Base-by-base conservation (phyloP, 2,329 filamentous ascomycete genomes). In the Plenodomus lindquistii region DNA sequence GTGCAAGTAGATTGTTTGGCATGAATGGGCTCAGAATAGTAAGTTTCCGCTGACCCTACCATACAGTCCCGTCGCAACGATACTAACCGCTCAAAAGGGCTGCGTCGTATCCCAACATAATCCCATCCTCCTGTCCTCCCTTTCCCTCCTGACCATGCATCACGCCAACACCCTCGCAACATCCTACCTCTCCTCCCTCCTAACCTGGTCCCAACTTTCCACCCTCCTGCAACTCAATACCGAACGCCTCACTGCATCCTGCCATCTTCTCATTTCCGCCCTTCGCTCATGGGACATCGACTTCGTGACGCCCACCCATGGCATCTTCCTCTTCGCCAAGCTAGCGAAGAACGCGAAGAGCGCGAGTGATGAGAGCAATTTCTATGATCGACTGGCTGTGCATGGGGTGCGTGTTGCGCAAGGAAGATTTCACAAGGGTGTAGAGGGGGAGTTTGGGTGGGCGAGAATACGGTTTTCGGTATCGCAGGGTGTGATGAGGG, bases 81-180 rank as follows among this genome's bases (percentile, higher is more conserved):
- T 36, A 46, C 29, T 10, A n/a, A 21, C 37, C 17, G 34, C 10
- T 21, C 2, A 1, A 16, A 15, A 70, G 67, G 67, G 67, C 24
- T 70, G 67, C 37, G 37, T 68, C 11, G 46, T 70, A 19, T 63
- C 67, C 10, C 67, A 70, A 34, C 58, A 63, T 42, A 66, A 65
- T 38, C 60, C 62, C 2, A 41, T 58, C 3, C 54, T 70, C n/a
- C 40, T 57, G 18, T n/a, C 39, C 0, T 55, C 61, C 15, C 24
- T 67, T 7, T 44, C 60, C 6, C 41, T 64, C 3, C 45, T 64
- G 1, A 57, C 59, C 4, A 37, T 52, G 4, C 62, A 61, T 40
- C 55, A 57, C 8, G 60, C 57, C 37, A 31, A 15, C 27, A 60
- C 48, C 36, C 40, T 66, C 38, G 50, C 58, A 11, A 48, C 59